phyloP scores from a whole-genome alignment of 257 asterid species.

The Salvia miltiorrhiza region DNA sequence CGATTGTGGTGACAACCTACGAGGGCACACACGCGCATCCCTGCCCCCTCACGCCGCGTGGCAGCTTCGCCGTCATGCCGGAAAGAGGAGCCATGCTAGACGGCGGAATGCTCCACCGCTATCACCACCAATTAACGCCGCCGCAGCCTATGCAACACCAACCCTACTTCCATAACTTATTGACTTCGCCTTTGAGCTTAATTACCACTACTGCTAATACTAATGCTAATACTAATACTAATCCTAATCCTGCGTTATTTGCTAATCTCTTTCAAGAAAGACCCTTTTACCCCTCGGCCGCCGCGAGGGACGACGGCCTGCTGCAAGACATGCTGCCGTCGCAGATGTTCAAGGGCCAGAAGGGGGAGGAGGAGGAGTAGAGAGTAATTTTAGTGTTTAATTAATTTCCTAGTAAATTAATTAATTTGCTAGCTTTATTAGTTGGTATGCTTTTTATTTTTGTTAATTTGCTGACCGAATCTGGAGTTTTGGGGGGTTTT shows the following conservation, averaged over 20 bases:
- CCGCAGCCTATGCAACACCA: conserved; percentile 19
- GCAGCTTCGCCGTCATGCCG: conserved; percentile 44
- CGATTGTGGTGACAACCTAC: conserved; percentile 79
- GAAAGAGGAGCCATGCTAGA: neutral
- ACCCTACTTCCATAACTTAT: conserved; percentile 36
- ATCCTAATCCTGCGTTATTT: conserved; percentile 10
- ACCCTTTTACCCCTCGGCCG: conserved; percentile 26
- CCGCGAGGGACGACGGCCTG: conserved; percentile 64
- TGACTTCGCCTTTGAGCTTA: conserved; percentile 6
- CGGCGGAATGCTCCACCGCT: neutral
- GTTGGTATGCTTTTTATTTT: conserved; percentile 24
- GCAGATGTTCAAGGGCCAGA: conserved; percentile 38
- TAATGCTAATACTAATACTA: neutral
- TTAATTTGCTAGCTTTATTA: conserved; percentile 23
- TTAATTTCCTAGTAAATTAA: neutral
- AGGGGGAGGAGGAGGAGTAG: conserved; percentile 27
- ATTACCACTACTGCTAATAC: neutral
- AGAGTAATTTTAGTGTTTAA: neutral
- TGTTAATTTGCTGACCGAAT: conserved; percentile 20
- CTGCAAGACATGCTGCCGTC: conserved; percentile 80
- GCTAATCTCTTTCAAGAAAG: conserved; percentile 36
- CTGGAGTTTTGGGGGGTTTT: conserved; percentile 30
- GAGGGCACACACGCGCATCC: conserved; percentile 88
- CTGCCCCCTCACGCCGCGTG: conserved; percentile 42
- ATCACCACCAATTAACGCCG: conserved; percentile 17